Conservation (phyloP, 2,329 filamentous ascomycete genomes). For the Immersiporthe knoxdaviesiana region DNA sequence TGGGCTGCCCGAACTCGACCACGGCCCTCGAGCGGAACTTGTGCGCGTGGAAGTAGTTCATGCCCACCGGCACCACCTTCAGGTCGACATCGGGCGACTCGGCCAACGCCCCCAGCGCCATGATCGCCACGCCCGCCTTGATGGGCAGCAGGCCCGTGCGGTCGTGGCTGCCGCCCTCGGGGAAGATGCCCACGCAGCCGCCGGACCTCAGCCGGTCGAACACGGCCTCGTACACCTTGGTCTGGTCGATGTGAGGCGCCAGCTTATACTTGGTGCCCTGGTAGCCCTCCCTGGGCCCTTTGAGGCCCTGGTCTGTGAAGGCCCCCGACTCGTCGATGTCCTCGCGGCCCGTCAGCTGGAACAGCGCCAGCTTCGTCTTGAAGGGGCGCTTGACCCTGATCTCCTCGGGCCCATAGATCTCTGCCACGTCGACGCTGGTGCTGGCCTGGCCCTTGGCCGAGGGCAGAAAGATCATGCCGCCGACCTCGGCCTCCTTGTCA, state of each 20-base stretch:
- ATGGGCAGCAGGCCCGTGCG: slow-evolving; percentile 87
- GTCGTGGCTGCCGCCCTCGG: slow-evolving; percentile 95
- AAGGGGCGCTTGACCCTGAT: slow-evolving; percentile 86
- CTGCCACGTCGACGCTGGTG: slow-evolving; percentile 80
- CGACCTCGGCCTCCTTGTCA: slow-evolving; percentile 72
- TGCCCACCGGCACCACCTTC: slow-evolving; percentile 94
- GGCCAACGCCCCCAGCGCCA: slow-evolving; percentile 89
- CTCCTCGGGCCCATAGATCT: slow-evolving; percentile 80
- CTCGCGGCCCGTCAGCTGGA: slow-evolving; percentile 80
- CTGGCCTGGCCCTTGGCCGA: slow-evolving; percentile 76
- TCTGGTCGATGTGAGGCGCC: slow-evolving; percentile 92
- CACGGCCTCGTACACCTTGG: slow-evolving; percentile 89
- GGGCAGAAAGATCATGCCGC: slow-evolving; percentile 85
- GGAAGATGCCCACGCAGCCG: slow-evolving; percentile 95
- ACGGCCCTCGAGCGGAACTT: slow-evolving; percentile 97
- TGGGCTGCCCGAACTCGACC: slow-evolving; percentile 88
- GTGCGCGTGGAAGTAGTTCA: slow-evolving; percentile 99
- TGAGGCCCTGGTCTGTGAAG: slow-evolving; percentile 59
- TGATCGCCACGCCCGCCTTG: slow-evolving; percentile 96
- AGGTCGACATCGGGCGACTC: slow-evolving; percentile 84
- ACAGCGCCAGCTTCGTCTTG: slow-evolving; percentile 73
- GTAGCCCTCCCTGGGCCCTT: slow-evolving; percentile 63
- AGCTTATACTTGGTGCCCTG: slow-evolving; percentile 82
- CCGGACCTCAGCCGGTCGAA: slow-evolving; percentile 80
- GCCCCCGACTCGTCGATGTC: slow-evolving; percentile 70